Conservation (phyloP, 371 early-diverging fungal genomes). For the Zancudomyces culisetae region DNA sequence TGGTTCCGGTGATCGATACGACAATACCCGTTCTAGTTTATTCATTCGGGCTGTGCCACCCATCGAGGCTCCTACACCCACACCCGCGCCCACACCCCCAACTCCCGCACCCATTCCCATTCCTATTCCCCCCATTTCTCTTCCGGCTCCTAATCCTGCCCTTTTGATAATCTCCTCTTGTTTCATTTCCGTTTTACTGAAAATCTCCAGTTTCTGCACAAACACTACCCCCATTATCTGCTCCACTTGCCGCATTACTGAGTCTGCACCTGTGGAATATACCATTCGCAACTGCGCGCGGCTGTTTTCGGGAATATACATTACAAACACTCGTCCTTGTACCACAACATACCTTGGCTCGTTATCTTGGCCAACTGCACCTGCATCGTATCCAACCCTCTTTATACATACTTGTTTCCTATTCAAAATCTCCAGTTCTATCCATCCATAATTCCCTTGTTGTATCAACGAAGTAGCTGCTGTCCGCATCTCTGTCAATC, state of each 20-base stretch:
- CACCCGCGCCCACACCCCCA: conserved; percentile 13
- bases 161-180: no score
- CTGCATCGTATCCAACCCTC: not conserved
- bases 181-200: conserved; percentile 11
- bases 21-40: conserved; percentile 11
- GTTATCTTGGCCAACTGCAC: not conserved
- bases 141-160: no score
- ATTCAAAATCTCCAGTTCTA: not conserved
- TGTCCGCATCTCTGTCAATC: not conserved
- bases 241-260: conserved; percentile 16
- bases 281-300: conserved; percentile 22
- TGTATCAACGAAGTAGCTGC: no score
- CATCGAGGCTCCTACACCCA: conserved; percentile 15
- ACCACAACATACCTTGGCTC: not conserved
- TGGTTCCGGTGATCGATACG: conserved; percentile 11
- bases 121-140: conserved; percentile 11
- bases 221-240: conserved; percentile 11
- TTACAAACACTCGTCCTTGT: conserved; percentile 12
- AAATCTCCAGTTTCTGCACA: conserved; percentile 14
- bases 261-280: conserved; percentile 15
- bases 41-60: conserved; percentile 8
- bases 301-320: conserved; percentile 17
- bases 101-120: conserved; percentile 8
- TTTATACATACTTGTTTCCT: not conserved
- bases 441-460: not conserved